Evolutionary conservation across 140 eudicot species (phyloP).

Genomic region (Bidens hawaiensis): DNA sequence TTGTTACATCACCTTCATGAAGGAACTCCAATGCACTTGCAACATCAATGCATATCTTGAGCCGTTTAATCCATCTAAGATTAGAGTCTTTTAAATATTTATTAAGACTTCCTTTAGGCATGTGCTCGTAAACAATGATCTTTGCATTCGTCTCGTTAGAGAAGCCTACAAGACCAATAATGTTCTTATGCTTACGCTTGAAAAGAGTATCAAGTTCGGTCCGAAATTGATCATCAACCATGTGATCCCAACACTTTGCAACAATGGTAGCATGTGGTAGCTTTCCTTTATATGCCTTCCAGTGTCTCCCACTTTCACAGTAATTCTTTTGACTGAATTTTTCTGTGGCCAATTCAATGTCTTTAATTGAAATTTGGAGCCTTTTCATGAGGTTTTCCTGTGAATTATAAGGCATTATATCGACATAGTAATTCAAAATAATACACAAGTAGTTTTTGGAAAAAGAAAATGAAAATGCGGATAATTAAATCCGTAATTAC

Average conservation of each 20-base stretch:
- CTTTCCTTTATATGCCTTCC: neutral
- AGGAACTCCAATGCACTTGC: neutral
- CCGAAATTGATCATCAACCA: neutral
- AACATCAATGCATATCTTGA: neutral
- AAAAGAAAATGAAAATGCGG: no score
- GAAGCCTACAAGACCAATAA: constrained; percentile 2
- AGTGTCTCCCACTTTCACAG: neutral
- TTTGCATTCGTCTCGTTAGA: neutral
- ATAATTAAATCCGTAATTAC: no score
- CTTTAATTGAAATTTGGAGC: neutral
- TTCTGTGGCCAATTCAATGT: neutral
- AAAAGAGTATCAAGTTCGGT: neutral
- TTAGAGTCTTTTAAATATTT: neutral
- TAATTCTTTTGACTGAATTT: neutral
- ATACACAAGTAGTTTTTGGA: no score
- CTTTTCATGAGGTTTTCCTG: neutral
- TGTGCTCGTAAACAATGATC: neutral
- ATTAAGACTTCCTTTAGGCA: neutral
- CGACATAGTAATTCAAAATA: neutral
- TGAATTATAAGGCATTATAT: neutral
- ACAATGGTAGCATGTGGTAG: neutral
- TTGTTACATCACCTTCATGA: neutral
- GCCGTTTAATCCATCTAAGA: neutral
- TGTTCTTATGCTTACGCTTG: neutral
- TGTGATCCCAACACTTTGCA: neutral